Evolutionary conservation across 192 early-diverging fungal species (phyloP), one percentile per base, ranked within the genome.

Genomic region (Podila epigama): DNA sequence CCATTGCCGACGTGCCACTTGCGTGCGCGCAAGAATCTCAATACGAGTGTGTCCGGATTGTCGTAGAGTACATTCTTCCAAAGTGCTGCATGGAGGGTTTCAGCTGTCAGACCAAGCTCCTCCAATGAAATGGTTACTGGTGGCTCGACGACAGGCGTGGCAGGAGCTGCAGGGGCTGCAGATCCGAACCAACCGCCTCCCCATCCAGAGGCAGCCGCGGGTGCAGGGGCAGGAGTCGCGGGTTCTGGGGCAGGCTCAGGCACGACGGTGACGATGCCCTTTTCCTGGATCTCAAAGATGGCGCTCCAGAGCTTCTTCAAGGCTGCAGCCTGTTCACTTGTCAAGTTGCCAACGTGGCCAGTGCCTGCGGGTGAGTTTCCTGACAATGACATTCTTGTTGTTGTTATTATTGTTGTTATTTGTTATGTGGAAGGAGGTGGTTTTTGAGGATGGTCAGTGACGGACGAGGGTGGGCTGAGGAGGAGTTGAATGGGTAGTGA

Each of bases 1-100:
- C 93, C 93, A 52, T 89, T 89, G 32, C 87, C 82, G 6, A 93
- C 84, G 59, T 95, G 85, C 94, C 95, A 97, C 68, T 97, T 97
- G 59, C 96, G 88, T 22, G 96, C 96, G 20, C 95, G 86, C 63
- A 97, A 68, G 80, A 94, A 96, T 5, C 96, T 89, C 36, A 95
- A 82, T 53, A 92, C 44, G 20, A 95, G 71, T 0, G 88, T 70
- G 79, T 96, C 95, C 22, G 60, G 60, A 32, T 18, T 29, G 35
- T 66, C 70, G 51, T 63, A 33, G 7, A 75, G 42, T 4, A 62
- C 37, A 32, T 60, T 63, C 35, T 75, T 68, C 72, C 64, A 75
- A 12, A 75, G 65, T 5, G 54, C 31, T 1, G 58, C 25, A 13
- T 27, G 28, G 3, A 75, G 5, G 2, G 62, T 40, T 20, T 37